These are phyloP conservation scores for Apiospora phragmitis DNA, from an alignment of 2,329 filamentous ascomycete genomes.

Conservation along the genomic window DNA sequence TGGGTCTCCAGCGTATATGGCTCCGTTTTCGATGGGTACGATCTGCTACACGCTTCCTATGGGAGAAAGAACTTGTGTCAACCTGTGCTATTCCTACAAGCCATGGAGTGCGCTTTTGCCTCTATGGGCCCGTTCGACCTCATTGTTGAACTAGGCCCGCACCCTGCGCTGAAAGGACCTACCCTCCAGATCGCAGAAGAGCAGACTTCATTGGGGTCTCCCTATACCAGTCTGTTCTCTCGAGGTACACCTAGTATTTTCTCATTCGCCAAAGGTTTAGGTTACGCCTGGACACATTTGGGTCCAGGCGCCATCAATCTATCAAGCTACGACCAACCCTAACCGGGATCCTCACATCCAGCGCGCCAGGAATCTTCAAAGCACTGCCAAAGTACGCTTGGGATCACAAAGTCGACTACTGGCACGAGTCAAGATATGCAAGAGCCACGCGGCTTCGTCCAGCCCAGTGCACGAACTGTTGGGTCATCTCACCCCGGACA, in stretches of 20 bases:
- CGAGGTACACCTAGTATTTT: too few species aligned
- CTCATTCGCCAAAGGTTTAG: background rate
- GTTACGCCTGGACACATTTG: constrained; percentile 14
- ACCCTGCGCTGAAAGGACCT: constrained; percentile 12
- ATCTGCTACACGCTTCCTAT: background rate
- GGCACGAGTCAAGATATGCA: constrained; percentile 16
- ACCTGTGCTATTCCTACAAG: constrained; percentile 10
- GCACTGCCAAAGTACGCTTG: constrained; percentile 16
- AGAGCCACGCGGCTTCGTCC: background rate
- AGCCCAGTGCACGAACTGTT: constrained; percentile 14
- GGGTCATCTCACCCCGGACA: constrained; percentile 13
- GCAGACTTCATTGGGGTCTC: too few species aligned
- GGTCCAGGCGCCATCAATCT: background rate
- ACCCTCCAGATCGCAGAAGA: too few species aligned
- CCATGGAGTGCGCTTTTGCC: background rate
- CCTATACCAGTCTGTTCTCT: too few species aligned
- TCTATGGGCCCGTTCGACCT: background rate
- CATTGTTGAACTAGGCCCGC: constrained; percentile 8
- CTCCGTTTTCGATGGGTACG: too few species aligned
- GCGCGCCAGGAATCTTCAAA: too few species aligned
- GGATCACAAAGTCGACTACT: constrained; percentile 17
- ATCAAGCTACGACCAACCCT: background rate
- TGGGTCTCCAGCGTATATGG: constrained; percentile 15
- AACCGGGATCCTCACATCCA: too few species aligned
- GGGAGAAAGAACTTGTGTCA: background rate